Evolutionary conservation across 2,329 filamentous ascomycete genomes (phyloP), one percentile per base, ranked within the genome.

Genomic region (Nemania abortiva): DNA sequence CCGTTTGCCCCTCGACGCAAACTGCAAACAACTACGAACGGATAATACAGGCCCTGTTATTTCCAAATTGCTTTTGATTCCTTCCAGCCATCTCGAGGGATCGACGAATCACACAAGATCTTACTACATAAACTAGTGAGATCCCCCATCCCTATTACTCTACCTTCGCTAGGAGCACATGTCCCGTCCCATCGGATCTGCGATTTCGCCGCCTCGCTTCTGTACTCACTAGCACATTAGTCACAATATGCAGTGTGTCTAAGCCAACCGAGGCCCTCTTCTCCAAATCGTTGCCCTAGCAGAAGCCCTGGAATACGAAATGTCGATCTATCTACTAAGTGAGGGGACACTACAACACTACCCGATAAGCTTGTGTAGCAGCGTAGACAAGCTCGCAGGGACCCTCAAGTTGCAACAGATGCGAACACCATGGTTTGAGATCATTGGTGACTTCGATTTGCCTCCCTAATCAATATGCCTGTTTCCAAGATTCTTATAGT

Each of bases 161-260:
- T 27, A 18, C 49, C 37, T 54, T 65, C 65, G 69, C 57, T 45
- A 63, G 69, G 69, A 70, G 68, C 65, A 70, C 63, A 60, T 56
- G 18, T 59, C 31, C 65, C 62, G 54, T 62, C 9, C 24, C 42
- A 37, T 61, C 22, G 68, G 64, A 58, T 59, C 29, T 54, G 9
- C 24, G 27, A 57, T 24, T 39, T 57, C 22, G 59, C 59, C 54
- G 42, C 56, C 65, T 55, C 34, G 45, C 45, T 55, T 53, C 53
- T 58, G 53, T 39, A 57, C 15, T 37, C 22, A 45, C 42, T 47
- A 47, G 42, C 57, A 22, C 27, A 22, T 27, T 55, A 55, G 59
- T 57, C 34, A 22, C 56, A 34, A 49, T 29, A 57, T 66, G 63
- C 66, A 69, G 47, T 49, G 54, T 54, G 15, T 42, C 47, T 47